Evolutionary conservation across 306 rosid genomes (phyloP).

Genomic region (Trifolium fragiferum): DNA sequence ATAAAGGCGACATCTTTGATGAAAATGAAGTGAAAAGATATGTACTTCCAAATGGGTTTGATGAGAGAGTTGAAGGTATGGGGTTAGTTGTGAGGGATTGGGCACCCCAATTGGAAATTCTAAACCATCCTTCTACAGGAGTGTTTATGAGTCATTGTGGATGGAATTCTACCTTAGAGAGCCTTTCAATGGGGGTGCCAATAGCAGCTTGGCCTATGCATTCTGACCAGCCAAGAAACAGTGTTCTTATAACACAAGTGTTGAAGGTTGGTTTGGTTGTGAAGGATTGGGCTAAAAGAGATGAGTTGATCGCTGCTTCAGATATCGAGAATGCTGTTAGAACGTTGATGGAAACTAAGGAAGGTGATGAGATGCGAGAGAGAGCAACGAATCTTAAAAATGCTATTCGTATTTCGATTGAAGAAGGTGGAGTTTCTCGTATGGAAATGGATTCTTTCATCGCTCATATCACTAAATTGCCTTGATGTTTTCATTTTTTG

Average conservation of each 20-base stretch:
- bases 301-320: conserved; percentile 40
- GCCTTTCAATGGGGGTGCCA: conserved; percentile 42
- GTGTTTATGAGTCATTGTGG: conserved; percentile 48
- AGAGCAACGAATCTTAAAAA: conserved; percentile 47
- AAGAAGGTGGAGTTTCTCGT: conserved; percentile 52
- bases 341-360: conserved; percentile 49
- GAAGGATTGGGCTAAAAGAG: conserved; percentile 47
- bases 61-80: conserved; percentile 6
- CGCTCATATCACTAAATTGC: conserved; percentile 55
- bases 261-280: conserved; percentile 41
- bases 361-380: conserved; percentile 56
- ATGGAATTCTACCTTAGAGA: conserved; percentile 44
- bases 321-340: conserved; percentile 45
- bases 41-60: conserved; percentile 36
- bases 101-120: conserved; percentile 49
- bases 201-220: conserved; percentile 48
- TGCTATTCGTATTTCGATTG: conserved; percentile 41
- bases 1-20: conserved; percentile 54
- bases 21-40: conserved; percentile 33
- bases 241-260: conserved; percentile 17
- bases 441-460: conserved; percentile 63
- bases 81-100: conserved; percentile 41
- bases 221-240: conserved; percentile 43
- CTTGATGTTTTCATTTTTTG: too few relatives aligned
- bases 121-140: conserved; percentile 40